phyloP scores from a whole-genome alignment of 2,329 filamentous ascomycete genomes.

The Claviceps digitariae region DNA sequence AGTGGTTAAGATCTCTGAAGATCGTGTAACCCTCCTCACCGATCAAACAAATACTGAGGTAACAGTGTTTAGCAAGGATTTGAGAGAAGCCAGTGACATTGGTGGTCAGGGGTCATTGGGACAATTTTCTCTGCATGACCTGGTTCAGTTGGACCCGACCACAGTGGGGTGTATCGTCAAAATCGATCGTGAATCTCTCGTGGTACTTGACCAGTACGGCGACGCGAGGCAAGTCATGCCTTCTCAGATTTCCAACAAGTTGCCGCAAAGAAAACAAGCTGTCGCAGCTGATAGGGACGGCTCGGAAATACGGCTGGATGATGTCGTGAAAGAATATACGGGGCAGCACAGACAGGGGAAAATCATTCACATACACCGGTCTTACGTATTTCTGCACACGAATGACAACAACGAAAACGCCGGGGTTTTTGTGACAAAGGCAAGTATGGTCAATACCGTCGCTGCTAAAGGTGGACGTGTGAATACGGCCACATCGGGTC shows the following conservation, averaged over 20 bases:
- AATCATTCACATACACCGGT: constrained; percentile 86
- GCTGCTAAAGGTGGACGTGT: constrained; percentile 87
- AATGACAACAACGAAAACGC: constrained; percentile 75
- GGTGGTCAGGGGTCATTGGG: constrained; percentile 75
- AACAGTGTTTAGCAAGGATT: constrained; percentile 94
- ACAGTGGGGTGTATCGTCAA: constrained; percentile 92
- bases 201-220: constrained; percentile 82
- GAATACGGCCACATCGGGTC: constrained; percentile 44
- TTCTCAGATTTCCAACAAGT: constrained; percentile 81
- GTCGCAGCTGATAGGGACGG: constrained; percentile 89
- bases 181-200: constrained; percentile 84
- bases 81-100: constrained; percentile 84
- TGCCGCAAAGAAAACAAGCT: constrained; percentile 67
- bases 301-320: constrained; percentile 80
- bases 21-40: constrained; percentile 82
- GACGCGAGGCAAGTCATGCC: constrained; percentile 71
- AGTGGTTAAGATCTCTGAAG: constrained; percentile 86
- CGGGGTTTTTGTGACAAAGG: constrained; percentile 76
- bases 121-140: constrained; percentile 81
- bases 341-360: constrained; percentile 78
- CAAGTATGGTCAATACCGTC: constrained; percentile 74
- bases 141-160: constrained; percentile 84
- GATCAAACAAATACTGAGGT: constrained; percentile 90
- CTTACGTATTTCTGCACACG: constrained; percentile 83
- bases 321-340: constrained; percentile 80